A percentile compares a stretch with the other conserved stretches of the same genome.
Conservation (phyloP, 345 rosid genomes). For the Dipteronia sinensis region DNA sequence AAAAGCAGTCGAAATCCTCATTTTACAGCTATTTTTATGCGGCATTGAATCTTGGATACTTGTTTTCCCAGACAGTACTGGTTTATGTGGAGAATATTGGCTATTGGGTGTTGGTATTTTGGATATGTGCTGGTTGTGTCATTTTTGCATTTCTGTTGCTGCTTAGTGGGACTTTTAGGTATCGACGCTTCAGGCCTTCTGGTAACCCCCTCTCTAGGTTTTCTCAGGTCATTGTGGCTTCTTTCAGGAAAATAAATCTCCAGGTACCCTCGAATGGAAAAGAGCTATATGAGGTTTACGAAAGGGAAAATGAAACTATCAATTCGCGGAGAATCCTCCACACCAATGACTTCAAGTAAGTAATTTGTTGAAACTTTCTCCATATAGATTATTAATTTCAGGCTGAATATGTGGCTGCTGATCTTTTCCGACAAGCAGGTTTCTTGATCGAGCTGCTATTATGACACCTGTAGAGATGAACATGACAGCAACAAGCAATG, state of each 20-base stretch:
- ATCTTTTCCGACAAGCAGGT: no score
- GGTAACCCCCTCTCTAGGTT: constrained; percentile 38
- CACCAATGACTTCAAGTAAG: no score
- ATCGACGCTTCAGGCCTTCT: constrained; percentile 34
- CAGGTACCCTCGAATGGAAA: constrained; percentile 19
- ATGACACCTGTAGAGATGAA: no score
- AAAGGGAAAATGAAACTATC: constrained; percentile 17
- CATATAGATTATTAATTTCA: no score
- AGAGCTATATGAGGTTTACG: constrained; percentile 24
- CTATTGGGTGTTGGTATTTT: constrained; percentile 40
- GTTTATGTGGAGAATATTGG: constrained; percentile 10
- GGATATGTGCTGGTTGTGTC: constrained; percentile 21
- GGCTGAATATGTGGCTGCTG: no score
- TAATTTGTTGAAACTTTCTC: no score
- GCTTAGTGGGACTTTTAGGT: constrained; percentile 25
- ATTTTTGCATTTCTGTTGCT: constrained; percentile 10
- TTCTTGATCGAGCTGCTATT: no score
- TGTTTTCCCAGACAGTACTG: no score
- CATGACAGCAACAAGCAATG: no score
- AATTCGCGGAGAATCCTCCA: constrained; percentile 19
- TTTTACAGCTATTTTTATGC: no score
- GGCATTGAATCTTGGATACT: no score
- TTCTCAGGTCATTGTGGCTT: constrained; percentile 37
- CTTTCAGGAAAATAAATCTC: constrained; percentile 31
- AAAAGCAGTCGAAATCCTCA: no score